A percentile compares a stretch with the other conserved stretches of the same genome.
phyloP scores from a whole-genome alignment of 2,329 filamentous ascomycete genomes.

The Colletotrichum salicis region DNA sequence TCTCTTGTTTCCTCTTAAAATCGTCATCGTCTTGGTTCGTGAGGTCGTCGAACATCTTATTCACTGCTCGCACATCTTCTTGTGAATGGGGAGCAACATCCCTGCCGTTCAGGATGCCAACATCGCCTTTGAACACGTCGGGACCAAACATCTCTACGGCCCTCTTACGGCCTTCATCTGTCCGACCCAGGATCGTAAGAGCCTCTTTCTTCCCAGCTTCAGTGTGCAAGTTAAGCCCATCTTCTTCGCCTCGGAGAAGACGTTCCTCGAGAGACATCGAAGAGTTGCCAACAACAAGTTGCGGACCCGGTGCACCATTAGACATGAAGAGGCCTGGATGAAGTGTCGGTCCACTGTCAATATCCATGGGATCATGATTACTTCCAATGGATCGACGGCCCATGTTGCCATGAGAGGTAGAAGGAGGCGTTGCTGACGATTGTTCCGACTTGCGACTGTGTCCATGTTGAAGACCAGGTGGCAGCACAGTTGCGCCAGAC shows the following conservation, averaged over 20 bases:
- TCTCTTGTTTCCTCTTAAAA: slow-evolving; percentile 53
- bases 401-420: slow-evolving; percentile 40
- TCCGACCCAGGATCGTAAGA: slow-evolving; percentile 63
- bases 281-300: slow-evolving; percentile 52
- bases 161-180: slow-evolving; percentile 59
- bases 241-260: slow-evolving; percentile 59
- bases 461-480: slow-evolving; percentile 9
- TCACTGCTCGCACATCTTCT: slow-evolving; percentile 59
- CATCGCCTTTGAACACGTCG: slow-evolving; percentile 55
- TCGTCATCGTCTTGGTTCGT: slow-evolving; percentile 65
- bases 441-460: slow-evolving; percentile 34
- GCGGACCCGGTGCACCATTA: slow-evolving; percentile 52
- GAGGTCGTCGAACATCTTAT: slow-evolving; percentile 67
- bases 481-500: slow-evolving; percentile 23
- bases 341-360: slow-evolving; percentile 48
- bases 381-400: slow-evolving; percentile 33
- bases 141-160: slow-evolving; percentile 63
- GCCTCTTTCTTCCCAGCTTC: slow-evolving; percentile 61
- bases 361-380: slow-evolving; percentile 52
- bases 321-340: slow-evolving; percentile 57
- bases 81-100: slow-evolving; percentile 39
- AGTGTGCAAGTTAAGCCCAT: slow-evolving; percentile 56
- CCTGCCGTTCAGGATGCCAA: slow-evolving; percentile 32
- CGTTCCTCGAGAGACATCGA: slow-evolving; percentile 61
- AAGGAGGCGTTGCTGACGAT: slow-evolving; percentile 35